Evolutionary conservation across 345 rosid genomes (phyloP), one percentile per base, ranked within the genome.

Genomic region (Nephelium lappaceum): DNA sequence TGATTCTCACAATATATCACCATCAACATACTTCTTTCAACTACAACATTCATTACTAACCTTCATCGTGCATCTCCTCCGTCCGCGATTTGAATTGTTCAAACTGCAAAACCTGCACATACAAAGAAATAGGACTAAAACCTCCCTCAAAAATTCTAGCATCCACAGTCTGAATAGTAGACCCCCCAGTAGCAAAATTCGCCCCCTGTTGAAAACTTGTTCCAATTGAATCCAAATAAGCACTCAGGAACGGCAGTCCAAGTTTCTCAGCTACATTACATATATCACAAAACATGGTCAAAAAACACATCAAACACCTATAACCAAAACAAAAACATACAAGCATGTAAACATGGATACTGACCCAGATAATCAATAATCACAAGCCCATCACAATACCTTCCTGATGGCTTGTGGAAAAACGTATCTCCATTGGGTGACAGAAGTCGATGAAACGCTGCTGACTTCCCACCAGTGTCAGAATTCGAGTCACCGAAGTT

Each of bases 121-220:
- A 81, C 18, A 88, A 78, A 38, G 86, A 86, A 47, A 88, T 78
- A 39, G 91, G 89, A 41, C 91, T 86, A 45, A 74, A 82, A 16
- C 91, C 91, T 24, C 77, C 65, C 27, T 82, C 75, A 19, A 58
- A 73, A 9, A 79, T 78, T 67, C 80, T 80, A 2, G 77, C 78
- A 78, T 84, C 81, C 38, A 77, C 76, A 41, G 79, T 81, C 75
- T 80, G 79, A 76, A 84, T 72, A 24, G 88, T 85, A 31, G 91
- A 85, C 31, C 87, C 86, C 66, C 85, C 88, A 0, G 84, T 84
- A 3, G 86, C 88, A 77, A 83, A 87, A 62, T 82, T 87, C 18
- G 88, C 83, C 15, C 88, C 90, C 64, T 82, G 86, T 25, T 75
- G 78, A 69, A 85, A 87, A 64, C 79, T 87, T 76, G 81, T 51